Percentiles rank a stretch among this genome's conserved stretches.
Evolutionary conservation across 1,284 basidiomycete genomes (phyloP).

Genomic region (Trichosporon sp.): DNA sequence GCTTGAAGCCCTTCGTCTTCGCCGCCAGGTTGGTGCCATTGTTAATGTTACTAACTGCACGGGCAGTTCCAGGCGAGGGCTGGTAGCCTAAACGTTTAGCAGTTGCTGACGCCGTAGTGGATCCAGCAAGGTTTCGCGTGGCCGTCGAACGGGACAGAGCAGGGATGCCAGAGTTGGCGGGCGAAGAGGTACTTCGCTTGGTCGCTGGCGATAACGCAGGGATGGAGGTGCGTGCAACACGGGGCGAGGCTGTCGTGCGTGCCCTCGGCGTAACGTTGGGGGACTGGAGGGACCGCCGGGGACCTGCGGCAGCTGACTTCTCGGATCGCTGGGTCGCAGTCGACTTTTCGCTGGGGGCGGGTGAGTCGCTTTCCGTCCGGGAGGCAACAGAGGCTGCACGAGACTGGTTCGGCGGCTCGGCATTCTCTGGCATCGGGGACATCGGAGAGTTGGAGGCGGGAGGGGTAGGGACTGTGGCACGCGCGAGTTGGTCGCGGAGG

Average conservation of each 20-base stretch:
- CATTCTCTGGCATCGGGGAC: slow-evolving; percentile 34
- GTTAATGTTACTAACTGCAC: slow-evolving; percentile 12
- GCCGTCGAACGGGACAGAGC: slow-evolving; percentile 38
- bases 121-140: slow-evolving; percentile 32
- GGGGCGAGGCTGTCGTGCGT: slow-evolving; percentile 4
- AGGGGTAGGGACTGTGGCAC: slow-evolving; percentile 32
- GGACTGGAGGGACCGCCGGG: slow-evolving; percentile 6
- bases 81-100: slow-evolving; percentile 5
- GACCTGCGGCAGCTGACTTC: neutral
- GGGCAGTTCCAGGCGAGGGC: slow-evolving; percentile 13
- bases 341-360: slow-evolving; percentile 8
- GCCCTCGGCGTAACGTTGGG: slow-evolving; percentile 10
- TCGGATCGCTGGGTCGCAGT: slow-evolving; percentile 1
- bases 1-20: slow-evolving; percentile 37
- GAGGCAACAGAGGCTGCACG: neutral
- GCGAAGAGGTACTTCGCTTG: slow-evolving; percentile 10
- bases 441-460: slow-evolving; percentile 36
- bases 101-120: slow-evolving; percentile 5
- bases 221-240: slow-evolving; percentile 2
- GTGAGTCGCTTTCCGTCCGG: slow-evolving; percentile 18
- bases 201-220: slow-evolving; percentile 8
- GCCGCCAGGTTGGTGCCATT: slow-evolving; percentile 23
- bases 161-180: slow-evolving; percentile 33
- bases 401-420: neutral
- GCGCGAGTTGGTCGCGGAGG: slow-evolving; percentile 62